Percentiles rank a stretch among this genome's conserved stretches.
phyloP scores from a whole-genome alignment of 116 monocot genomes.

The Posidonia oceanica region DNA sequence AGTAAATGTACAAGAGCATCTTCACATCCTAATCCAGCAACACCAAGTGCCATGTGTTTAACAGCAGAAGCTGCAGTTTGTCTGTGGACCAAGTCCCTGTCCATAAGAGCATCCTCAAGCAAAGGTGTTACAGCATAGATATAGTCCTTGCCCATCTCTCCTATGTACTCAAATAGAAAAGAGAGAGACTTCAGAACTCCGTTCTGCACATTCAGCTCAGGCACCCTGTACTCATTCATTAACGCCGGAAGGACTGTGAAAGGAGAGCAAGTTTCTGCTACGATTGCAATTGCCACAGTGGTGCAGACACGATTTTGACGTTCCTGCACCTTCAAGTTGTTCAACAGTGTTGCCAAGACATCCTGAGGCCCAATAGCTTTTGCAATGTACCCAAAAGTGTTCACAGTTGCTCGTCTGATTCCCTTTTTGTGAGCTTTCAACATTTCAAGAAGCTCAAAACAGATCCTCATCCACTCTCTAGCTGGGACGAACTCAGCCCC shows the following conservation, averaged over 20 bases:
- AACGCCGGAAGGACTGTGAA: conserved; percentile 94
- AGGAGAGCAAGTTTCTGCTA: conserved; percentile 95
- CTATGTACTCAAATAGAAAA: conserved; percentile 97
- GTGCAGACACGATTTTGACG: conserved; percentile 92
- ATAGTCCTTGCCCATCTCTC: conserved; percentile 99
- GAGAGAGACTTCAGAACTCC: conserved; percentile 95
- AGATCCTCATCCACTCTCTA: conserved; percentile 95
- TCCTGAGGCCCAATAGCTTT: conserved; percentile 93
- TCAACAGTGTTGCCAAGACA: conserved; percentile 75
- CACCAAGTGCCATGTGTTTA: conserved; percentile 96
- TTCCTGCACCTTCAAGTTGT: conserved; percentile 87
- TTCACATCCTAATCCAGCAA: conserved; percentile 94
- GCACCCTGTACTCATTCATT: conserved; percentile 99
- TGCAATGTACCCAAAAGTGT: conserved; percentile 93
- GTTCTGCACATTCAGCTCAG: conserved; percentile 96
- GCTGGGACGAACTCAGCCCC: conserved; percentile 90
- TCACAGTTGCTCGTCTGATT: conserved; percentile 82
- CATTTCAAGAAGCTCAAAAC: conserved; percentile 94
- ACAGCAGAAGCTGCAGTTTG: conserved; percentile 99
- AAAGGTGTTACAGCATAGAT: conserved; percentile 96
- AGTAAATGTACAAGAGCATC: conserved; percentile 90
- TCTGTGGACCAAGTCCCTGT: conserved; percentile 87
- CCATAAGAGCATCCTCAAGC: conserved; percentile 95
- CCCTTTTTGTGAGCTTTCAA: conserved; percentile 93
- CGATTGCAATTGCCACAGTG: conserved; percentile 94